Evolutionary conservation across 495 filamentous ascomycete genomes (phyloP).

Genomic region (Tetracladium marchalianum): DNA sequence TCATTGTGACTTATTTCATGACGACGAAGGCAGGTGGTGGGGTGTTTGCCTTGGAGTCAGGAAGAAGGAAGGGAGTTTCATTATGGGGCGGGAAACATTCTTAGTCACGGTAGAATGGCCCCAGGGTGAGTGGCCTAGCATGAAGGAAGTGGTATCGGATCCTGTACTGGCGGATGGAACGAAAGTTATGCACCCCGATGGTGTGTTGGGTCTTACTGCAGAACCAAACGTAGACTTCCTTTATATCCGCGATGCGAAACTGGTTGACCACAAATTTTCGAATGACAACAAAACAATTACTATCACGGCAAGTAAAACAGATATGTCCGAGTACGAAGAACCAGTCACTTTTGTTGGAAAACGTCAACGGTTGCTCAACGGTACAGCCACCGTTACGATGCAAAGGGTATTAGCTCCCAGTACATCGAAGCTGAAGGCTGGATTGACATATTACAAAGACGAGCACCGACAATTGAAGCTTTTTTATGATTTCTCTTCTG

Average conservation of each 20-base stretch:
- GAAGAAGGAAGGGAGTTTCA: slow-evolving; percentile 26
- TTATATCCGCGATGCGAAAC: slow-evolving; percentile 4
- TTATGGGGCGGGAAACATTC: slow-evolving; percentile 51
- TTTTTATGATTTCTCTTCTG: background rate
- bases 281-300: background rate
- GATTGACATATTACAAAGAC: too few relatives aligned
- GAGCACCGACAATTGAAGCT: too few relatives aligned
- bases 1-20: slow-evolving; percentile 51
- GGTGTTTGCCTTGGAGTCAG: slow-evolving; percentile 34
- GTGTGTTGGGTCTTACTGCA: too few relatives aligned
- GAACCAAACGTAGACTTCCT: background rate
- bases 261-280: slow-evolving; percentile 1
- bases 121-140: slow-evolving; percentile 18
- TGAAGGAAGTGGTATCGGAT: too few relatives aligned
- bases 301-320: background rate
- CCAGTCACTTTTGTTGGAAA: slow-evolving; percentile 6
- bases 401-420: background rate
- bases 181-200: too few relatives aligned
- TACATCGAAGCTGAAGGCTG: too few relatives aligned
- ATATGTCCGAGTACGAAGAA: background rate
- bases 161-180: too few relatives aligned
- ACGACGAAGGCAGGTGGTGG: slow-evolving; percentile 44
- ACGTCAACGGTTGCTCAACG: background rate
- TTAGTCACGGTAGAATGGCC: slow-evolving; percentile 45
- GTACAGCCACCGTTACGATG: background rate